Base-by-base conservation (phyloP, 768 basidiomycete genomes). In the Mycena venus region DNA sequence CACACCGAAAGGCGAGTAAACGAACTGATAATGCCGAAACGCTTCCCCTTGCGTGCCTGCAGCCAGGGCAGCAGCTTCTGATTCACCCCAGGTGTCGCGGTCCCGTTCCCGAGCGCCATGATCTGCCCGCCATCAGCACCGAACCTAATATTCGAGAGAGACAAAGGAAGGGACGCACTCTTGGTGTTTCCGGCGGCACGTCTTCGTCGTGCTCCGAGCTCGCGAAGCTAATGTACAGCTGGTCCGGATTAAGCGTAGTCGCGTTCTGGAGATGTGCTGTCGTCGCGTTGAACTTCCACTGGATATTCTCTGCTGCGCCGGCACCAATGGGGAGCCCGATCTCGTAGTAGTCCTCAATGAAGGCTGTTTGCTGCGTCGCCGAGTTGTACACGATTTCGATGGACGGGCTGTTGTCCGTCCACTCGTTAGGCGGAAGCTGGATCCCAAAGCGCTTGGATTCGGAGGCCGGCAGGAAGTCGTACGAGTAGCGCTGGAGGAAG, bases 21-120 rank as follows among this genome's bases (percentile, higher is more conserved):
- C 88, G 32, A 68, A 89, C 88, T 86, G 65, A 90, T 83, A 36
- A 88, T 81, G 4, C 88, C 88, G 74, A 88, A 85, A 38, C 88
- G 80, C 72, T 86, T 77, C 25, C 88, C 87, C 63, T 86, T 88
- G 47, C 82, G 81, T 12, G 78, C 83, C 56, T 85, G 74, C 36
- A 90, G 76, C 84, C 84, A 88, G 2, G 86, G 85, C 38, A 90
- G 78, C 27, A 90, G 80, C 27, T 82, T 82, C 66, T 86, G 85
- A 44, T 89, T 87, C 61, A 90, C 86, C 8, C 88, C 88, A 0
- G 75, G 80, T 12, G 82, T 76, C 32, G 75, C 77, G 9, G 79
- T 80, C 1, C 83, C 84, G 59, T 86, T 82, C 5, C 88, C 88
- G 6, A 87, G 76, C 0, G 88, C 88, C 78, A 88, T 88, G 11